Evolutionary conservation across 1,139 yeast species (phyloP), one percentile per base, ranked within the genome.

Genomic region (Lodderomyces parapsilosis): DNA sequence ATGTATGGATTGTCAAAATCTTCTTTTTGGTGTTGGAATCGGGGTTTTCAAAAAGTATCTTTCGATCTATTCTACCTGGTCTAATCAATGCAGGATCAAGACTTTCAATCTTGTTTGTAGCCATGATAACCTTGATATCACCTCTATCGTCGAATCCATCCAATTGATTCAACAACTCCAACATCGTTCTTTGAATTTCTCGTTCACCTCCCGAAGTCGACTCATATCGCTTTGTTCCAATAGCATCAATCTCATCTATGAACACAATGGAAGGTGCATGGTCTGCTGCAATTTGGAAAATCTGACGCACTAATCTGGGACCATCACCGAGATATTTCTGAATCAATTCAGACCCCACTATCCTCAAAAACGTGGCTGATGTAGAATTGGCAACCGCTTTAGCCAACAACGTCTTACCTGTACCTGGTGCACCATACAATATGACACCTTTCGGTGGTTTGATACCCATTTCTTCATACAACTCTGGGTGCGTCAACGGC

Each of bases 391-490:
- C 99, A 42, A 94, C 99, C 0, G 99, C 99, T 66, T 93, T 94
- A 15, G 98, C 99, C 56, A 94, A 75, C 52, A 94, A 71, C 0
- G 99, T 94, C 66, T 94, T 94, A 60, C 99, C 99, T 0, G 99
- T 94, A 65, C 99, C 99, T 27, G 99, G 99, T 0, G 98, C 96
- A 56, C 99, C 99, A 62, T 94, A 94, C 49, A 94, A 76, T 56
- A 94, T 91, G 44, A 94, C 99, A 68, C 99, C 99, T 71, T 93
- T 93, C 41, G 99, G 99, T 7, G 99, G 99, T 59, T 91, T 90
- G 62, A 94, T 93, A 54, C 99, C 99, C 97, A 94, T 93, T 68
- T 93, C 98, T 68, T 94, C 97, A 66, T 93, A 94, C 55, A 94
- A 73, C 65, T 94, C 99, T 1, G 99, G 98, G 65, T 94, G 99